Percentiles rank a stretch among this genome's conserved stretches.
These are phyloP conservation scores for Plantago lanceolata DNA, from an alignment of 305 asterid species.

Conservation along the genomic window DNA sequence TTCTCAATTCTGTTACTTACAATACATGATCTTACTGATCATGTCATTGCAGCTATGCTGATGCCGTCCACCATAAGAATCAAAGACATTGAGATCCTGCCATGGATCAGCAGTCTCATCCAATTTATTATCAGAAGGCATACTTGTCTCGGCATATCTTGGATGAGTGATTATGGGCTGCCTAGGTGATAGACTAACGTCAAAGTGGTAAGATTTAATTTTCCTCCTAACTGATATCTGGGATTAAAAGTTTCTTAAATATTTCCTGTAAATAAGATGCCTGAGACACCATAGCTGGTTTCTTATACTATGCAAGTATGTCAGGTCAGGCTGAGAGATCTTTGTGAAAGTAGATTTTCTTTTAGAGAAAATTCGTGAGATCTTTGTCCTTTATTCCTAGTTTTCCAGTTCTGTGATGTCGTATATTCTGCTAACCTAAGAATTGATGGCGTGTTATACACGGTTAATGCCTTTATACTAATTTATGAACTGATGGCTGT, in stretches of 20 bases:
- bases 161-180: not conserved
- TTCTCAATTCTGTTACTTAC: not conserved
- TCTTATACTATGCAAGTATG: not conserved
- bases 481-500: conserved; percentile 8
- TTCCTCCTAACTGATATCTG: not conserved
- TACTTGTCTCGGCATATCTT: not conserved
- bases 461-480: not conserved
- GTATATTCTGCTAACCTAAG: not conserved
- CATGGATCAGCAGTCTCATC: not conserved
- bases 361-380: not conserved
- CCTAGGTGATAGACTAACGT: not conserved
- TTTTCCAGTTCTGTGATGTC: not conserved
- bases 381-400: not conserved
- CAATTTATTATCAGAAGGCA: not conserved
- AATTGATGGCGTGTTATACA: conserved; percentile 16
- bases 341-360: not conserved
- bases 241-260: not conserved
- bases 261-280: not conserved
- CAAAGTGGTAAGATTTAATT: conserved; percentile 1
- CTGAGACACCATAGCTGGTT: conserved; percentile 1
- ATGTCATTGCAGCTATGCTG: not conserved
- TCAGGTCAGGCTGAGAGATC: conserved; percentile 1
- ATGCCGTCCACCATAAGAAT: not conserved
- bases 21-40: not conserved
- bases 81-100: not conserved